These are phyloP conservation scores for Candolleomyces efflorescens DNA, from an alignment of 768 basidiomycete species.

Conservation along the genomic window DNA sequence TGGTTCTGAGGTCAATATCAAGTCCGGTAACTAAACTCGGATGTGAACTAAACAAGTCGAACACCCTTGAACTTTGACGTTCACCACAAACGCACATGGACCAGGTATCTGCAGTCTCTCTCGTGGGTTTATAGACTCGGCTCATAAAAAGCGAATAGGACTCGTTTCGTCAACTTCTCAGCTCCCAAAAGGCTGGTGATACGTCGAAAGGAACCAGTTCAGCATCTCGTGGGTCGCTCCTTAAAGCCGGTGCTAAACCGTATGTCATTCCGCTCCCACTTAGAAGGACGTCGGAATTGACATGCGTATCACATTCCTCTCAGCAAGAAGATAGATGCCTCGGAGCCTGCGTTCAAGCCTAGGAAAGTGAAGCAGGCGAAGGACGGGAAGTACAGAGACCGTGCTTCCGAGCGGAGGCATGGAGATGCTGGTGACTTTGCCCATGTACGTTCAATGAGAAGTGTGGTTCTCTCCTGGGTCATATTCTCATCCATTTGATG, in stretches of 20 bases:
- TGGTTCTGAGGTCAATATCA: no score
- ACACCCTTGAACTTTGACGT: background rate
- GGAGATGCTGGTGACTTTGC: constrained; percentile 74
- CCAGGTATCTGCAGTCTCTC: constrained; percentile 21
- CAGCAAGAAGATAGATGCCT: constrained; percentile 46
- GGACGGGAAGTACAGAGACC: constrained; percentile 61
- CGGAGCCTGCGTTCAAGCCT: constrained; percentile 74
- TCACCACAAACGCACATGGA: constrained; percentile 21
- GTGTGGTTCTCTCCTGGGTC: background rate
- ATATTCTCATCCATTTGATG: background rate
- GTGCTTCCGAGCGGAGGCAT: constrained; percentile 66
- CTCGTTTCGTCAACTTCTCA: constrained; percentile 52
- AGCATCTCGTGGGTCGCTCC: constrained; percentile 27
- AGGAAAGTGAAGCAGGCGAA: constrained; percentile 57
- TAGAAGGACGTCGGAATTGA: background rate
- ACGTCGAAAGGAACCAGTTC: background rate
- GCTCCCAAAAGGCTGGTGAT: background rate
- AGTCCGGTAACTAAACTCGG: no score
- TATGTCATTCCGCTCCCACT: constrained; percentile 11
- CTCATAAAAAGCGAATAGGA: constrained; percentile 32
- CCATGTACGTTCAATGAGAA: constrained; percentile 43
- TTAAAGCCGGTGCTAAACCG: constrained; percentile 26
- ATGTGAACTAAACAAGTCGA: background rate
- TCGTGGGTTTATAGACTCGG: background rate
- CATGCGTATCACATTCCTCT: no score